Base-by-base conservation (phyloP, 169 alveolate genomes). In the Plasmodium billcollinsi region DNA sequence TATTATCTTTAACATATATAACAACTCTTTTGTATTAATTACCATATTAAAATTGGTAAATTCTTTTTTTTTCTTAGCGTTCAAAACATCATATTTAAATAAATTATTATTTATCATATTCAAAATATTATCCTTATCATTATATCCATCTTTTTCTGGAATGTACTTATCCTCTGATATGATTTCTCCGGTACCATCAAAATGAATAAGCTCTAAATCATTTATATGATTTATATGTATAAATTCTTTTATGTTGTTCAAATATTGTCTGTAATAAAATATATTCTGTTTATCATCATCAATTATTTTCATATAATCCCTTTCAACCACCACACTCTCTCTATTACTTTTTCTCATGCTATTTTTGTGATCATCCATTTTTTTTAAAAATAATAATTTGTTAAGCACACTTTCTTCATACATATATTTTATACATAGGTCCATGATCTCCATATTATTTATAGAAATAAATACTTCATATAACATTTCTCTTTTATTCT, bases 361-460 rank as follows among this genome's bases (percentile, higher is more conserved):
- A n/a, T 14, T 18, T 56, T 21, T 14, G 11, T 56, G 11, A 5
- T 8, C 1, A 24, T 62, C 29, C 11, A n/a, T 50, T 15, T 43
- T 26, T 11, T 11, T 49, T 52, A 61, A 52, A 45, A 58, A 63
- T 39, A 39, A 39, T 14, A 73, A 8, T 45, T 62, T 24, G 24
- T 62, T 73, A 14, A 73, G 45, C 12, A 73, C 49, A 15, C 47
- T 63, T 62, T 78, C 89, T 70, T 78, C 80, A 59, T 78, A 78
- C 24, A 78, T 52, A 33, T 78, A 78, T 49, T 66, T 65, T 49
- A 78, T 49, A 9, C 89, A 78, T 12, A 78, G 39, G 9, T 78
- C 89, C 14, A 78, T n/a, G 8, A 78, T 71, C 18, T 78, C 89
- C 33, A 78, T n/a, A 43, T n/a, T 78, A 54, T 78, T 78, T 58